A percentile compares a stretch with the other conserved stretches of the same genome.
These are phyloP conservation scores for Mycena belliarum DNA, from an alignment of 768 basidiomycete genomes.

Conservation along the genomic window DNA sequence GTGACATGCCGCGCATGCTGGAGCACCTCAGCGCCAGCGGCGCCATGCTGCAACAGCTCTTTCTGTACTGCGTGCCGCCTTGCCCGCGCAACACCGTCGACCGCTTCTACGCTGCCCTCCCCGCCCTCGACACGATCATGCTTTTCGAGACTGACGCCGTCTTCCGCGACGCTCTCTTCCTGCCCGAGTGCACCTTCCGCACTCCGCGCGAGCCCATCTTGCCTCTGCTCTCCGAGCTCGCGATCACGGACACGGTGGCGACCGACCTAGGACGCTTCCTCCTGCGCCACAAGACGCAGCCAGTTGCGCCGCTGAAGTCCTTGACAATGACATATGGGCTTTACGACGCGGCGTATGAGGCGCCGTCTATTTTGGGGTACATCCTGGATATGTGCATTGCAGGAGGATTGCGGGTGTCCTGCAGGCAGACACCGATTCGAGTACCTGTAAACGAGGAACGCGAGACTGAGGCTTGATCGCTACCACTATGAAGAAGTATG, in stretches of 20 bases:
- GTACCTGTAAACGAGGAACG: not conserved
- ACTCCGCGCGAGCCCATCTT: not conserved
- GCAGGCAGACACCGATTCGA: not conserved
- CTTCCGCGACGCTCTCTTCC: conserved; percentile 3
- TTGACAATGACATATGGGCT: not conserved
- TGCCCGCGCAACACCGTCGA: conserved; percentile 6
- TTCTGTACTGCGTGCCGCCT: not conserved
- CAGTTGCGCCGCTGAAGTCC: not conserved
- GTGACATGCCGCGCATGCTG: not conserved
- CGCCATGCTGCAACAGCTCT: not conserved
- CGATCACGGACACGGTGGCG: not conserved
- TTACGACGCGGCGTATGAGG: not conserved
- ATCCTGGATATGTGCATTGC: conserved; percentile 1
- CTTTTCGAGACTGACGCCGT: not conserved
- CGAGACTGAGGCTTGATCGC: not conserved
- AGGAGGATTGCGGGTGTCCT: not conserved
- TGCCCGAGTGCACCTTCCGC: conserved; percentile 1
- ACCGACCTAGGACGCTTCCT: conserved; percentile 10
- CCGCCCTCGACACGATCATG: not conserved
- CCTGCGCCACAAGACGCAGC: conserved; percentile 7
- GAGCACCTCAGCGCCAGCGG: not conserved
- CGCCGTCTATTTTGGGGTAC: not conserved
- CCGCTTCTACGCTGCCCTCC: conserved; percentile 1
- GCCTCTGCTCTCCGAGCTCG: not conserved
- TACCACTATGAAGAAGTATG: too few species aligned